A percentile compares a stretch with the other conserved stretches of the same genome.
These are phyloP conservation scores for Skeletonema grethae DNA, from an alignment of 108 stramenopile species.

Conservation along the genomic window DNA sequence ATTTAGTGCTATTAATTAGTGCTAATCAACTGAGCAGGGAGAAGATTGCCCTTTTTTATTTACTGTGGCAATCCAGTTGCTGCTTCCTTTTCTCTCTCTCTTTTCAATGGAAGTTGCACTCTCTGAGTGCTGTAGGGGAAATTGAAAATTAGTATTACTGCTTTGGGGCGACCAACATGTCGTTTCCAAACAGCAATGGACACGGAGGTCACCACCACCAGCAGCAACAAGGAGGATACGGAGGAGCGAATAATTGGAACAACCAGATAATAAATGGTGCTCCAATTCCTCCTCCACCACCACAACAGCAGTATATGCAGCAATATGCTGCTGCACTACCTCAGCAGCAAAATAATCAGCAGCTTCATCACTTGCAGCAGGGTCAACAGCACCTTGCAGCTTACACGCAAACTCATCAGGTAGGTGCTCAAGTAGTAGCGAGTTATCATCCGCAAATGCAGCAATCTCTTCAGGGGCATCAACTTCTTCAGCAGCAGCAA, in stretches of 20 bases:
- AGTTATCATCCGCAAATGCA: neutral
- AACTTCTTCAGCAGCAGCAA: neutral
- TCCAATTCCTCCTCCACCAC: neutral
- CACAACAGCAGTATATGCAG: neutral
- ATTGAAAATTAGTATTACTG: no score
- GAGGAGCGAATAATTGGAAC: neutral
- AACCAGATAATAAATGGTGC: neutral
- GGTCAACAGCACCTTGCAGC: neutral
- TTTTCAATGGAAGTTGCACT: neutral
- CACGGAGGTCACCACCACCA: neutral
- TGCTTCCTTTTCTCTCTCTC: neutral
- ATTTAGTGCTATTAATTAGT: neutral
- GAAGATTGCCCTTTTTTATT: neutral
- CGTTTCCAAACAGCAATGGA: neutral
- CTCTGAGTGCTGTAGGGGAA: neutral
- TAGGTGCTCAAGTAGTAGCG: neutral
- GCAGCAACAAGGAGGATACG: neutral
- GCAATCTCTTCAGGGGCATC: neutral
- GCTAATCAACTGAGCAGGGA: neutral
- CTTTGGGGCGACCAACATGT: neutral
- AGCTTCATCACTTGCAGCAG: neutral
- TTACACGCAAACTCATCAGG: neutral
- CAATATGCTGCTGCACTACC: neutral
- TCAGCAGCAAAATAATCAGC: no score
- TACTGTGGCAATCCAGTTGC: neutral